Evolutionary conservation across 139 green algal genomes (phyloP).

Genomic region (Nannochloris sp.): DNA sequence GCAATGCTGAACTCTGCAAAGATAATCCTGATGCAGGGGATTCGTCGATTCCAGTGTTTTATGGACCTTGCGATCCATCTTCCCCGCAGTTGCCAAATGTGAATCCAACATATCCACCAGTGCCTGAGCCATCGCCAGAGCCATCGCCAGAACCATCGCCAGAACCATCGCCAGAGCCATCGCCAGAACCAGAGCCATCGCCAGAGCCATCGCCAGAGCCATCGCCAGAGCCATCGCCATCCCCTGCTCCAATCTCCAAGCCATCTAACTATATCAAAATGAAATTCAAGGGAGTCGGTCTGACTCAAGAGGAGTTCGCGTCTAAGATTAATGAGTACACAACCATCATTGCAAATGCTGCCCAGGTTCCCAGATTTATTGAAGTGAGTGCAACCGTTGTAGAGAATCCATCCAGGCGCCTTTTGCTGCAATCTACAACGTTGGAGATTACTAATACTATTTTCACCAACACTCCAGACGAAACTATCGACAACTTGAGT

Average conservation of each 20-base stretch:
- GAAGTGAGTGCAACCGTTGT: not conserved
- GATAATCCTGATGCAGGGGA: not conserved
- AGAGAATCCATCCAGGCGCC: not conserved
- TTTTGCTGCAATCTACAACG: not conserved
- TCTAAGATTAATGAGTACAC: not conserved
- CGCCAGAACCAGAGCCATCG: not conserved
- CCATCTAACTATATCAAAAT: not conserved
- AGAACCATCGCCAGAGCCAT: not conserved
- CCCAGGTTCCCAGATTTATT: not conserved
- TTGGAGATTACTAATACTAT: conserved; percentile 11
- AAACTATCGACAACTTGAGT: not conserved
- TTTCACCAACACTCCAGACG: not conserved
- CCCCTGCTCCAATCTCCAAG: not conserved
- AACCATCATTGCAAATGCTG: not conserved
- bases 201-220: not conserved
- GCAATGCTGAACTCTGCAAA: conserved; percentile 19
- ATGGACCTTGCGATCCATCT: conserved; percentile 11
- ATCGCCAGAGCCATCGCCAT: not conserved
- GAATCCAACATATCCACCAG: conserved; percentile 23
- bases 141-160: not conserved
- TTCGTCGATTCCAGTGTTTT: conserved; percentile 3
- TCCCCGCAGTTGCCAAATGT: conserved; percentile 18
- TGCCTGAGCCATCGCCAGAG: not conserved
- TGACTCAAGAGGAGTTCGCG: not conserved
- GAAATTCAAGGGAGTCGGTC: not conserved